These are phyloP conservation scores for Paraglomus occultum DNA, from an alignment of 192 early-diverging fungal species.

Conservation along the genomic window DNA sequence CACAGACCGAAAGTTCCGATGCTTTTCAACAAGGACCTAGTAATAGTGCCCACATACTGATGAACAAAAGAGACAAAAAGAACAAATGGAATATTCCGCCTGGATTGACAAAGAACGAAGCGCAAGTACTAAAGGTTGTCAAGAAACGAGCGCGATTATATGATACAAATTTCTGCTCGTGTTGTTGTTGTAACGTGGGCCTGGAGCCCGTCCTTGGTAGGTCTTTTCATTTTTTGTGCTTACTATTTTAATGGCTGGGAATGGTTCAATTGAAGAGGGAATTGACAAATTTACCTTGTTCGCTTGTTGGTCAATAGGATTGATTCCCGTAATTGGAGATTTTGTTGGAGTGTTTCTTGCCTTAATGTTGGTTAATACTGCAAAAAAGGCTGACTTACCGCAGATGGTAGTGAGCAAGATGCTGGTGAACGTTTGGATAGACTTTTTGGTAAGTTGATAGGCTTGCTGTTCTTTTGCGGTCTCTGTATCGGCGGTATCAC, in stretches of 20 bases:
- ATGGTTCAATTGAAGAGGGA: not conserved
- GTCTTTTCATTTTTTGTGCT: too few species aligned
- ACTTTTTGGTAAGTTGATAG: constrained; percentile 46
- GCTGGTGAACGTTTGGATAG: constrained; percentile 48
- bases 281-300: not conserved
- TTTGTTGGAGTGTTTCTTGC: constrained; percentile 39
- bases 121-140: constrained; percentile 8
- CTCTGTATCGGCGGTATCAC: too few species aligned
- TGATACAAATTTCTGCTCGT: constrained; percentile 11
- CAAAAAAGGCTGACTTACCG: constrained; percentile 43
- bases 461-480: not conserved
- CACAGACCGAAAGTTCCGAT: too few species aligned
- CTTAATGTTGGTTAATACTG: constrained; percentile 39
- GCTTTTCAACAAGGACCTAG: too few species aligned
- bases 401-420: constrained; percentile 36
- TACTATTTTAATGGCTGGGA: too few species aligned
- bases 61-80: not conserved
- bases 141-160: constrained; percentile 3
- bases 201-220: constrained; percentile 25
- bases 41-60: too few species aligned
- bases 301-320: constrained; percentile 33
- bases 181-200: not conserved
- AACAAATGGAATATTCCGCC: constrained; percentile 26
- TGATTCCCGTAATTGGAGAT: constrained; percentile 54
- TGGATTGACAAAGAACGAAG: constrained; percentile 10